Conservation (phyloP, 2,329 filamentous ascomycete genomes). For the Thielaviopsis musarum region DNA sequence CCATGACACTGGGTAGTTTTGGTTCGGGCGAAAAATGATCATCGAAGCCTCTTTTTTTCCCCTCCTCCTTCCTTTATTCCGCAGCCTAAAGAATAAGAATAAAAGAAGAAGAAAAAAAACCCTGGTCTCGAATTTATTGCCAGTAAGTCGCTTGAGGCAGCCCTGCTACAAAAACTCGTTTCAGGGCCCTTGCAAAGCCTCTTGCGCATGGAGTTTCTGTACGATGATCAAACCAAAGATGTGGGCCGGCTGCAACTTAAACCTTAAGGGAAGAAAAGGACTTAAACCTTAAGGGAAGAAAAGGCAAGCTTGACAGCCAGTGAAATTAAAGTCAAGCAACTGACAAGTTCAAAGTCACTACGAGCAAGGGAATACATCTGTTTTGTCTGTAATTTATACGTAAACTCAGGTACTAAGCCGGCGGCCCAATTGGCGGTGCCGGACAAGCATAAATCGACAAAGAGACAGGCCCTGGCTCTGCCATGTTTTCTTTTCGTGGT, state of each 20-base stretch:
- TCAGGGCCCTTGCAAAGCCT: neutral
- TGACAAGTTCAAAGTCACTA: too few species aligned
- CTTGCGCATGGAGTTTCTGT: neutral
- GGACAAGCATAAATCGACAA: neutral
- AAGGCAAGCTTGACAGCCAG: neutral
- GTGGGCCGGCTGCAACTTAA: slow-evolving; percentile 1
- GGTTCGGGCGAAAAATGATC: neutral
- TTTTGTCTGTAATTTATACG: too few species aligned
- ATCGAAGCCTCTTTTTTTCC: neutral
- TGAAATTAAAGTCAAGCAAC: neutral
- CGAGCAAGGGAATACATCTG: too few species aligned
- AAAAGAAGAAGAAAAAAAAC: neutral
- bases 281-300: neutral
- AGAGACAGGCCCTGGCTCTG: neutral
- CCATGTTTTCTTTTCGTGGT: neutral
- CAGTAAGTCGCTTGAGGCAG: slow-evolving; percentile 1
- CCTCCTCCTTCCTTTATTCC: too few species aligned
- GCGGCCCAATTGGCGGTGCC: too few species aligned
- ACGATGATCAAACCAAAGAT: neutral
- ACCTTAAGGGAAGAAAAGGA: neutral
- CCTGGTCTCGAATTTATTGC: neutral
- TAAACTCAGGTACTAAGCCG: too few species aligned
- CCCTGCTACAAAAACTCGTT: slow-evolving; percentile 1
- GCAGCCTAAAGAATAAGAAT: neutral
- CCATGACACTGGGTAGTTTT: neutral